phyloP scores from a whole-genome alignment of 352 stramenopile genomes.

The Phytophthora agathidicida region DNA sequence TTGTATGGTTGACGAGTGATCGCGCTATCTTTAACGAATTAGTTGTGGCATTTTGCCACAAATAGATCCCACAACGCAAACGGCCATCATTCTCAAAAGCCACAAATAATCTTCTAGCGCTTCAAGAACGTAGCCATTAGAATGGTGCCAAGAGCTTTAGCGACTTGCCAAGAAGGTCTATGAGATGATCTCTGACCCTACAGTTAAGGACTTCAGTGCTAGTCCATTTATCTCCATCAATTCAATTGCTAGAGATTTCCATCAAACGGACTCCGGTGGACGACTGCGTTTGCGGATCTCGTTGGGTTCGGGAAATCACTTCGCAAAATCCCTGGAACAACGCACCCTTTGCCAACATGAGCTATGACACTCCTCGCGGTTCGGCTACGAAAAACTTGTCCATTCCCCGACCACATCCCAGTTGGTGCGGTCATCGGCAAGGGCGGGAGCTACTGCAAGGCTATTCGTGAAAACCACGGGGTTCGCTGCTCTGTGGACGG shows the following conservation, averaged over 20 bases:
- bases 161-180: background rate
- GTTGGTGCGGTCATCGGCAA: conserved; percentile 52
- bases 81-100: conserved; percentile 19
- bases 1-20: conserved; percentile 5
- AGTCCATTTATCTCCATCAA: too few relatives aligned
- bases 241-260: too few relatives aligned
- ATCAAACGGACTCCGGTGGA: too few relatives aligned
- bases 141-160: too few relatives aligned
- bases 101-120: conserved; percentile 12
- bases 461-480: conserved; percentile 26
- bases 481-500: conserved; percentile 38
- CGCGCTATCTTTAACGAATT: conserved; percentile 12
- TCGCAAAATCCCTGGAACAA: background rate
- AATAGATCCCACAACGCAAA: conserved; percentile 6
- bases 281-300: too few relatives aligned
- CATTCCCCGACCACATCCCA: conserved; percentile 42
- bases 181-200: background rate
- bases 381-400: conserved; percentile 22
- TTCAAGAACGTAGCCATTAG: too few relatives aligned
- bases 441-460: conserved; percentile 42
- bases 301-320: conserved; percentile 1
- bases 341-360: conserved; percentile 12
- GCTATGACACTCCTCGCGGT: background rate
- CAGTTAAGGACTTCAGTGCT: background rate
- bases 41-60: background rate